Base-by-base conservation (phyloP, 1,284 basidiomycete species). In the Meripilus lineatus region DNA sequence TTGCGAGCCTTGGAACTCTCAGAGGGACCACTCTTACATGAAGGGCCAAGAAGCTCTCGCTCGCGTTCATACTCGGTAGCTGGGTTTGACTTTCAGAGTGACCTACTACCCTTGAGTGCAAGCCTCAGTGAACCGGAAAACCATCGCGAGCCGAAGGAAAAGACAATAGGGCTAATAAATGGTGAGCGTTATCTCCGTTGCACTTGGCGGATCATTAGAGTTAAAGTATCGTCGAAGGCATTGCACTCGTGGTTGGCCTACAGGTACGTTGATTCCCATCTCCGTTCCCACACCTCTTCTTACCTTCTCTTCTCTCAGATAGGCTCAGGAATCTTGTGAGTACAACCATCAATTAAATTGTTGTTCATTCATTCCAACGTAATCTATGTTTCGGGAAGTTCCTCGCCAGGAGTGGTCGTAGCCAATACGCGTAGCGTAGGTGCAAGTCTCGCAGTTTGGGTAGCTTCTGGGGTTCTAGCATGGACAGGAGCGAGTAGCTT, bases 401-500 rank as follows among this genome's bases (percentile, higher is more conserved):
- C 89, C 1, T 91, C 89, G 1, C 93, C 93, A 1, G 92, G 91
- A 18, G 82, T 94, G n/a, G 82, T 96, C 1, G 79, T 93, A 23
- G 85, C 87, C 13, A 89, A 93, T 56, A 87, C 88, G 0, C 77
- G 89, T 20, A 91, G 85, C 56, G 83, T 91, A 2, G 90, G 90
- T 7, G 89, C 90, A 24, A 90, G 89, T 68, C 64, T 93, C 21
- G 36, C 74, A 11, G 88, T 93, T 6, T 94, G 91, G 91, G 53
- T 88, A 8, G 67, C 75, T 3, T 84, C 87, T 44, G 92, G 92
- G 3, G 46, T 93, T 10, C 68, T 97, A 10, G 90, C 79, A 2
- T 96, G 93, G 93, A 95, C 93, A 4, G 93, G 93, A 3, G 92
- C 91, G 32, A 91, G 88, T 60, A 91, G 86, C 53, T 94, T 85